Percentiles rank a stretch among this genome's conserved stretches.
Conservation (phyloP, 805 yeast genomes). For the Cyberlindnera xishuangbannaensis region DNA sequence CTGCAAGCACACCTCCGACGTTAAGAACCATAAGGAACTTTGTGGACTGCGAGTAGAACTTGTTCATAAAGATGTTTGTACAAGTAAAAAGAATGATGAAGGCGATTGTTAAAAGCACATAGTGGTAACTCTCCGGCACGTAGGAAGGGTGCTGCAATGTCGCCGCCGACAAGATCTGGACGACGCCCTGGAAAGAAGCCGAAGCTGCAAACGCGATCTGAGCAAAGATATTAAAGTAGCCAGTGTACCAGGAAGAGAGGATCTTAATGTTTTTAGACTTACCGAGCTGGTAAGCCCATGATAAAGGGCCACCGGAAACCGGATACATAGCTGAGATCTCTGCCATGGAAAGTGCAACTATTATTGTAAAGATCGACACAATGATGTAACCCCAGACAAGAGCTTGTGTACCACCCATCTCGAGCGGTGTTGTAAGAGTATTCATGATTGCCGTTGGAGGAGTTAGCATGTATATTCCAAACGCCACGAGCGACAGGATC, state of each 20-base stretch:
- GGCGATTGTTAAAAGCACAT: conserved; percentile 20
- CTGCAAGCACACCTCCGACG: conserved; percentile 17
- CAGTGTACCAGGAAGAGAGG: conserved; percentile 27
- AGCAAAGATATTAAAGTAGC: conserved; percentile 26
- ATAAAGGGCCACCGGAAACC: conserved; percentile 30
- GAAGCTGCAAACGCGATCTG: conserved; percentile 24
- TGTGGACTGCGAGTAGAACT: conserved; percentile 22
- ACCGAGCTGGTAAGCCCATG: conserved; percentile 31
- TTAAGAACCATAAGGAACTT: conserved; percentile 16
- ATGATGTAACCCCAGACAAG: conserved; percentile 26
- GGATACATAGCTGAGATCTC: conserved; percentile 32
- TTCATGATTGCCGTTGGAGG: conserved; percentile 24
- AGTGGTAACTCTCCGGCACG: conserved; percentile 18
- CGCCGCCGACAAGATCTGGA: conserved; percentile 19
- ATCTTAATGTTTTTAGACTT: conserved; percentile 21
- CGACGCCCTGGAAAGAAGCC: conserved; percentile 24
- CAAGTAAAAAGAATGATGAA: conserved; percentile 21
- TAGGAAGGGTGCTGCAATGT: conserved; percentile 16
- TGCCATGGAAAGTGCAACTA: conserved; percentile 23
- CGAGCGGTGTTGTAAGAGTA: conserved; percentile 22
- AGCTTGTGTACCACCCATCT: conserved; percentile 24
- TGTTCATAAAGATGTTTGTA: conserved; percentile 20
- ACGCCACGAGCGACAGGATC: conserved; percentile 20
- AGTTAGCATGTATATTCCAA: conserved; percentile 23
- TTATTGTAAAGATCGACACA: conserved; percentile 21